Evolutionary conservation across 108 stramenopile species (phyloP), one percentile per base, ranked within the genome.

Genomic region (Nannochloropsis gaditana): DNA sequence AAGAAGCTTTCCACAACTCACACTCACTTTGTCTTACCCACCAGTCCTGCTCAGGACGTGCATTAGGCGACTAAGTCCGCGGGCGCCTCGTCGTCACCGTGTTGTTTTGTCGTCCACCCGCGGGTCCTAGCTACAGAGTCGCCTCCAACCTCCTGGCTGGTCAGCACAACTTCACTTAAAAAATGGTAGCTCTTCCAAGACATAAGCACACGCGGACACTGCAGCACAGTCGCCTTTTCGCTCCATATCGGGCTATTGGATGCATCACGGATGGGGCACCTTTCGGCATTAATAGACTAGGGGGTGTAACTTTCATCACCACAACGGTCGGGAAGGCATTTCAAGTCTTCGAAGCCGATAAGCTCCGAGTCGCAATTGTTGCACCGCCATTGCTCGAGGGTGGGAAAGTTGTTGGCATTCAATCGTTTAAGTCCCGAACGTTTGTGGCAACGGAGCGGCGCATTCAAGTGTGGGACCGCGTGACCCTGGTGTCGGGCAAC

Each of bases 241-340:
- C 89, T 21, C 89, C 90, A 9, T 91, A 90, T 79, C 87, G 90
- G 41, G 87, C 90, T 5, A 88, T 91, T 15, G 90, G 90, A 21
- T 43, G 85, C 21, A 89, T 91, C 11, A 90, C 89, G n/a, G 90
- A 91, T 83, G 90, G 85, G 0, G 84, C 88, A 9, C 90, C 89
- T 3, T 91, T 91, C 50, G 90, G 87, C 43, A 50, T 91, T 9
- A 90, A 90, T 45, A 80, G 90, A 41, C 84, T 88, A 44, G 90
- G 90, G 11, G 89, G 90, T 43, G 90, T 88, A 21, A 86, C 87
- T 44, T 91, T 91, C 82, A 83, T 89, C 11, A 85, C 90, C n/a
- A 84, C 86, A 42, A 88, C 89, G 83, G 81, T 91, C 21, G 90
- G 90, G 42, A 80, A 85, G 42, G 85, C 89, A 6, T 91, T 91